Conservation (phyloP, 345 rosid species). For the Turnera subulata region DNA sequence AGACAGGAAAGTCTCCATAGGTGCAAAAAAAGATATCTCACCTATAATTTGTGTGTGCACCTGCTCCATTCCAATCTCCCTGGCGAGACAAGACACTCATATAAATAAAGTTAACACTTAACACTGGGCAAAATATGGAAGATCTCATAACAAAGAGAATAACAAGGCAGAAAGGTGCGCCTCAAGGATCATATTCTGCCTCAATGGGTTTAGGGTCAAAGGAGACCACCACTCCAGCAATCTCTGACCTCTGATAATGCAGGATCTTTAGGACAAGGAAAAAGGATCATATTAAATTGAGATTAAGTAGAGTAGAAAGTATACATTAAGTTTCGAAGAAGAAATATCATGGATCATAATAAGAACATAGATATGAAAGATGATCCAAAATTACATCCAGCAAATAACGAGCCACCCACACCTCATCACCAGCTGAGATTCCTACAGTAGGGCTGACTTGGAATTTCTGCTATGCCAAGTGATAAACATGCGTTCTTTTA, state of each 20-base stretch:
- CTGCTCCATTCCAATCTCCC: not conserved
- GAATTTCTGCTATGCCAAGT: conserved; percentile 66
- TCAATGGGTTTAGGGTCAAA: not conserved
- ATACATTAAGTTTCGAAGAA: too few relatives aligned
- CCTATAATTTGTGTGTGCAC: not conserved
- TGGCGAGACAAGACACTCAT: not conserved
- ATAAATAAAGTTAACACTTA: too few relatives aligned
- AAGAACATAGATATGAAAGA: too few relatives aligned
- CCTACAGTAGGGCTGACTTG: conserved; percentile 94
- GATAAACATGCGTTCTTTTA: not conserved
- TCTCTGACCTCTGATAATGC: not conserved
- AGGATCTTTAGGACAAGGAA: not conserved
- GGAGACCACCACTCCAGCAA: not conserved
- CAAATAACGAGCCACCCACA: conserved; percentile 95
- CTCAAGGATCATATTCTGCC: not conserved
- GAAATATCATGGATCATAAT: too few relatives aligned
- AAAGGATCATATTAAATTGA: too few relatives aligned
- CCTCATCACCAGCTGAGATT: conserved; percentile 79
- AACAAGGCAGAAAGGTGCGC: not conserved
- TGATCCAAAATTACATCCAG: conserved; percentile 74
- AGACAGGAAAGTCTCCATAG: not conserved
- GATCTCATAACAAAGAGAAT: not conserved
- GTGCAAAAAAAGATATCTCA: not conserved
- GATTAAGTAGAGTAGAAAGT: too few relatives aligned
- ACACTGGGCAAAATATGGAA: too few relatives aligned